A percentile compares a stretch with the other conserved stretches of the same genome.
Conservation (phyloP, 2,329 filamentous ascomycete genomes). For the Cyclaneusma minus region DNA sequence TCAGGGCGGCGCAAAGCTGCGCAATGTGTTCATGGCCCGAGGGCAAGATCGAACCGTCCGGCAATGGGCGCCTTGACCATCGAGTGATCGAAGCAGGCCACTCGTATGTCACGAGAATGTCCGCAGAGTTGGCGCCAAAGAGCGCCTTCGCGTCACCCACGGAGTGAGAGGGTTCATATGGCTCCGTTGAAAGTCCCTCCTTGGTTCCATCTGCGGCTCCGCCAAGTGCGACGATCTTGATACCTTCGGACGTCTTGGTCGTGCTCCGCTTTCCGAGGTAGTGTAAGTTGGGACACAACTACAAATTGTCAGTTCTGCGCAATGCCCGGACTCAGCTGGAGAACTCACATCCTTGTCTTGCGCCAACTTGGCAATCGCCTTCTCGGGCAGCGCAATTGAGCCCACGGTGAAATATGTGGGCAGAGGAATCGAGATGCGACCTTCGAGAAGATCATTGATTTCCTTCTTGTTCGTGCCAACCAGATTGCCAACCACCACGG, state of each 20-base stretch:
- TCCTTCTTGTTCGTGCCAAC: conserved; percentile 51
- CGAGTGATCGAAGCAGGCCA: conserved; percentile 67
- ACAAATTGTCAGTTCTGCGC: not conserved
- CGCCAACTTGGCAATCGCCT: conserved; percentile 59
- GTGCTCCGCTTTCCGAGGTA: conserved; percentile 77
- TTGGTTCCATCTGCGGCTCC: conserved; percentile 50
- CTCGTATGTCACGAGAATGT: conserved; percentile 73
- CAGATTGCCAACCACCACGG: conserved; percentile 70
- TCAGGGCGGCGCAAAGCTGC: conserved; percentile 62
- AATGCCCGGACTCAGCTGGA: conserved; percentile 2
- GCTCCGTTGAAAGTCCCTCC: conserved; percentile 50
- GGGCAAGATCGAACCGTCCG: conserved; percentile 33
- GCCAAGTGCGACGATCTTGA: conserved; percentile 76
- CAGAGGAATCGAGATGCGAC: conserved; percentile 59
- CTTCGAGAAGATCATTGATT: conserved; percentile 51
- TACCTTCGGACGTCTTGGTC: conserved; percentile 77
- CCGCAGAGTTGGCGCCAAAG: conserved; percentile 60
- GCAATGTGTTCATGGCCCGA: conserved; percentile 51
- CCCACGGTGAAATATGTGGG: conserved; percentile 87
- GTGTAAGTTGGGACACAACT: conserved; percentile 79
- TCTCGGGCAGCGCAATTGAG: conserved; percentile 50
- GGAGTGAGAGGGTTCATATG: conserved; percentile 64
- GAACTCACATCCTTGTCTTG: conserved; percentile 40
- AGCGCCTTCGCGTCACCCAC: conserved; percentile 62
- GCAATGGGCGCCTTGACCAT: conserved; percentile 48